A percentile compares a stretch with the other conserved stretches of the same genome.
phyloP scores from a whole-genome alignment of 805 yeast species.

The Kodamaea hsintzibuensis region DNA sequence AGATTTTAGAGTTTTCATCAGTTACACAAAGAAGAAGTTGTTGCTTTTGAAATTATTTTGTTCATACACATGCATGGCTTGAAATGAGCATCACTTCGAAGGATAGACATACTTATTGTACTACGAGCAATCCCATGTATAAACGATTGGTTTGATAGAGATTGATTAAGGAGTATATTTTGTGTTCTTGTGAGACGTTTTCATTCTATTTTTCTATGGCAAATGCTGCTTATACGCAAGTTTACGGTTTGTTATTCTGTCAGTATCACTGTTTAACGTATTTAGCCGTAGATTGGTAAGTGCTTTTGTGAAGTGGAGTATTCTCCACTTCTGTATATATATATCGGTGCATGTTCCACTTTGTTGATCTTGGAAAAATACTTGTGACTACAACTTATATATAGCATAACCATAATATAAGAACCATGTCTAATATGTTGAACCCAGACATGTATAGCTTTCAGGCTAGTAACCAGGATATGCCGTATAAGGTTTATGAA shows the following conservation, averaged over 20 bases:
- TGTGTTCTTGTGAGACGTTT: background rate
- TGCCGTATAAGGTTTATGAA: background rate
- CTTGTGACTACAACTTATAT: too few species aligned
- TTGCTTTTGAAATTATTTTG: background rate
- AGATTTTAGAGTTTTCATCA: background rate
- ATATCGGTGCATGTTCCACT: background rate
- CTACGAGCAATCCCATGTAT: too few species aligned
- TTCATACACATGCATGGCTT: background rate
- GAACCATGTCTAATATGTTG: background rate
- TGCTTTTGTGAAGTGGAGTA: background rate
- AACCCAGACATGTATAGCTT: background rate
- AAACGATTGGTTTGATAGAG: too few species aligned
- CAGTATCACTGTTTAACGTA: background rate
- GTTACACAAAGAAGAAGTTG: background rate
- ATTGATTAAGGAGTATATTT: background rate
- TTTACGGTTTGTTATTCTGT: background rate
- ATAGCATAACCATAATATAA: background rate
- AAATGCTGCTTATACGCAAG: background rate
- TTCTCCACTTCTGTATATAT: background rate
- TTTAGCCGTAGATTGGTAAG: background rate
- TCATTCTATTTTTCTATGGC: constrained; percentile 1
- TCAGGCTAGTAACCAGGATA: background rate
- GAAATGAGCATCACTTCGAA: too few species aligned
- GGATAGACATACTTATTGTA: too few species aligned
- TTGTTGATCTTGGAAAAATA: background rate